Evolutionary conservation across 495 filamentous ascomycete genomes (phyloP), one percentile per base, ranked within the genome.

Genomic region (Xylaria curta): DNA sequence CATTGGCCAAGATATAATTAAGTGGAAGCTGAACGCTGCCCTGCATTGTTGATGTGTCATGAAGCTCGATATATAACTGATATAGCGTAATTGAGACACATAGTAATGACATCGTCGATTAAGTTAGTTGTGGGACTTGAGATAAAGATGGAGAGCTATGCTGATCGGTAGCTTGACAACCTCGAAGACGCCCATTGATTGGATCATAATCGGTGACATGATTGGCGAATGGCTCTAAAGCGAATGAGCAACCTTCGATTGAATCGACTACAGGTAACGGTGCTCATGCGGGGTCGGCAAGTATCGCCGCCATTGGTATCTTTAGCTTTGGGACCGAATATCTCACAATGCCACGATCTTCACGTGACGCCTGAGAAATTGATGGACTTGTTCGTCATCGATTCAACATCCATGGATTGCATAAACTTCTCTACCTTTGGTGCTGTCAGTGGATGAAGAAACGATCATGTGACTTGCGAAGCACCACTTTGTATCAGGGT

Each of bases 181-280:
- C 21, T 56, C 33, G 21, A 44, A 36, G n/a, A 21, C 6, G 49
- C 59, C 21, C 19, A 46, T 19, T 46, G 59, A 70, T 70, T 64
- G 68, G 59, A 36, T 33, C 17, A 31, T 17, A 6, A 3, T 24
- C 1, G 28, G 46, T 47, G 68, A 56, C 28, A 28, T 64, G 42
- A 70, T 70, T 70, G 60, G 68, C 7, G 59, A 70, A 64, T 56
- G 68, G 47, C 60, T 10, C 9, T 12, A n/a, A 42, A 54, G n/a
- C 31, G 36, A 51, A 56, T 66, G 49, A 51, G 49, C 13, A 31
- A n/a, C 44, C 8, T 47, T 56, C 3, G 49, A 56, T 15, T 7
- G 17, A 33, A 21, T 38, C 42, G n/a, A 51, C 28, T 17, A 61
- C 21, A 26, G 36, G n/a, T 3, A 59, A 17, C 38, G 24, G 68